Evolutionary conservation across 2,329 filamentous ascomycete species (phyloP).

Genomic region (Fusarium hainanense): DNA sequence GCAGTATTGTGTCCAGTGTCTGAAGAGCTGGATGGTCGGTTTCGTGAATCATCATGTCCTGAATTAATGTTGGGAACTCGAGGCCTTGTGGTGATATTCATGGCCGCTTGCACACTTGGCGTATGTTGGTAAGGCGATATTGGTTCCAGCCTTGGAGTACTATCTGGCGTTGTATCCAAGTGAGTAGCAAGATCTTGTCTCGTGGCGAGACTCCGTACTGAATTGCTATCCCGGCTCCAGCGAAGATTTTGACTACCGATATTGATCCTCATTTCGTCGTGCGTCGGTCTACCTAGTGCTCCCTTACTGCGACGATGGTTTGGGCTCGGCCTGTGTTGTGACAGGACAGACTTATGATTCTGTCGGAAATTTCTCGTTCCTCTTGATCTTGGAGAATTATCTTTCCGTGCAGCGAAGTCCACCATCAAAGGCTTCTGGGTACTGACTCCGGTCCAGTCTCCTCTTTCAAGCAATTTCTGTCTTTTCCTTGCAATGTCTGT

Average conservation of each 20-base stretch:
- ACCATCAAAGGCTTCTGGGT: conserved; percentile 47
- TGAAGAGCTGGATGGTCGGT: background rate
- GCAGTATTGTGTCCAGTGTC: background rate
- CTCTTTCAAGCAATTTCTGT: conserved; percentile 42
- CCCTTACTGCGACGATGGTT: background rate
- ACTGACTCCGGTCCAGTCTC: conserved; percentile 49
- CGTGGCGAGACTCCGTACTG: conserved; percentile 39
- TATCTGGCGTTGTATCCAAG: background rate
- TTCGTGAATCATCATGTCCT: background rate
- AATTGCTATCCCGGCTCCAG: conserved; percentile 47
- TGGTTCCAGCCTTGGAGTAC: background rate
- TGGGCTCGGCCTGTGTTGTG: background rate
- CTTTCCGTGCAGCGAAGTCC: conserved; percentile 33
- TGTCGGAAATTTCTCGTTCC: background rate
- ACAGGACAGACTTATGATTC: background rate
- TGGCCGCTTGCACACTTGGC: background rate
- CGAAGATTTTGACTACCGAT: conserved; percentile 47
- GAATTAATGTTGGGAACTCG: no score
- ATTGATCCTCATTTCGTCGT: conserved; percentile 40
- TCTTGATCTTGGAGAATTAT: background rate
- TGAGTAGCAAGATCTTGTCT: background rate
- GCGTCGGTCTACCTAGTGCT: background rate
- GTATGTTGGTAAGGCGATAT: background rate
- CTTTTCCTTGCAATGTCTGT: conserved; percentile 41
- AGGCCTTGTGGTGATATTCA: background rate